Evolutionary conservation across 352 stramenopile genomes (phyloP), one percentile per base, ranked within the genome.

Genomic region (Globisporangium paroecandrum): DNA sequence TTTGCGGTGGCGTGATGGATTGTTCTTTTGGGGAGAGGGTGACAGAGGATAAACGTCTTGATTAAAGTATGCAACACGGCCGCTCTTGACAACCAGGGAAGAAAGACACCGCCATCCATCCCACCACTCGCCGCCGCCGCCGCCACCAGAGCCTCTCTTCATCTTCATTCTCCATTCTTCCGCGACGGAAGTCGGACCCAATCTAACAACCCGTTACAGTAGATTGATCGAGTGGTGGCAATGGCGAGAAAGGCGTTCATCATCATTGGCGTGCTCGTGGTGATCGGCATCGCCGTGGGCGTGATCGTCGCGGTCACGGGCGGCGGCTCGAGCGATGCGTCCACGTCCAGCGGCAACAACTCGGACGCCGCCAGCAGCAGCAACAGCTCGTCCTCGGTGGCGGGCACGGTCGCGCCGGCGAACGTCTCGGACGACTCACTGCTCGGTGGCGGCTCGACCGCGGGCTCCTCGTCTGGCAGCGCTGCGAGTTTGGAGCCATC

Each of bases 261-360:
- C 65, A 79, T 88, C 67, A 65, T 90, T 59, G 79, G 77, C 70
- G 74, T 90, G 51, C 73, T 94, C 55, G 74, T 94, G 62, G 77
- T 87, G 46, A 85, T 95, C 61, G 87, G 82, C 54, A 71, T 81
- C 24, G 77, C 66, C 27, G 71, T 93, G 27, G 84, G 81, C 62
- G 74, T 91, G 36, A 89, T 92, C 68, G 79, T 93, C 8, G 80
- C 74, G 7, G 79, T 91, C 55, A 91, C 83, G 2, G 66, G 74
- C 29, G 61, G 75, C 12, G 38, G 56, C 29, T 73, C 69, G 58
- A 71, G 70, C 43, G 64, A 78, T 27, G 70, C 68, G n/a, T 77
- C 67, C 62, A 87, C 69, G 18, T 64, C 54, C 63, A 74, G 64
- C n/a, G 57, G 46, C 49, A 51, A 29, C 60, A 67, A 64, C 58